Evolutionary conservation across 2,329 filamentous ascomycete species (phyloP).

Genomic region (Talaromyces sp.): DNA sequence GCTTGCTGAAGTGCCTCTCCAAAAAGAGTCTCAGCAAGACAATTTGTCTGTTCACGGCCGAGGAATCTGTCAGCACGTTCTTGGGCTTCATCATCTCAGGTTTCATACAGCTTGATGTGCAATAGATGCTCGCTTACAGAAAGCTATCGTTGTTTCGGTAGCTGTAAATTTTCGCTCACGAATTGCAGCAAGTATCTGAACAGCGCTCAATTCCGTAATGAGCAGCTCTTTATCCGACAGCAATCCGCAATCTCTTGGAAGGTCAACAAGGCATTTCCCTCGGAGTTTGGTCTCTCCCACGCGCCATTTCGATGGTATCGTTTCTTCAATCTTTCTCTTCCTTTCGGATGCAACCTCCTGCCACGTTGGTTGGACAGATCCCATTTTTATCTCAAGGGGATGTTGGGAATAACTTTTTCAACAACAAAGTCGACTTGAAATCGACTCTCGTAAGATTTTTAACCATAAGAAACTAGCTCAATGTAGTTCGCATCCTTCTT

Average conservation of each 20-base stretch:
- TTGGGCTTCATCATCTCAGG: background rate
- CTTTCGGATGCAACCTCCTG: conserved; percentile 7
- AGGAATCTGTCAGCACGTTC: background rate
- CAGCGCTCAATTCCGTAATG: conserved; percentile 13
- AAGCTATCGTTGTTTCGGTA: conserved; percentile 35
- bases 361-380: conserved; percentile 3
- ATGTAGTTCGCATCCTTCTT: background rate
- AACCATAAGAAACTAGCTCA: background rate
- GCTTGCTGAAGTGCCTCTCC: conserved; percentile 35
- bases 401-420: no score
- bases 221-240: conserved; percentile 13
- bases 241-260: conserved; percentile 5
- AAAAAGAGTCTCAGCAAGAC: conserved; percentile 40
- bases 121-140: conserved; percentile 42
- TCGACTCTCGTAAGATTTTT: background rate
- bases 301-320: conserved; percentile 14
- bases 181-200: conserved; percentile 14
- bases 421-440: background rate
- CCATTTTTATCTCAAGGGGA: background rate
- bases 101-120: conserved; percentile 25
- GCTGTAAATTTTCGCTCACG: conserved; percentile 1
- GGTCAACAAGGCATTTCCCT: background rate
- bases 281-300: background rate
- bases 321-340: background rate
- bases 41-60: conserved; percentile 19